A percentile compares a stretch with the other conserved stretches of the same genome.
These are phyloP conservation scores for Stromatinia cepivora DNA, from an alignment of 2,329 filamentous ascomycete species.

Conservation along the genomic window DNA sequence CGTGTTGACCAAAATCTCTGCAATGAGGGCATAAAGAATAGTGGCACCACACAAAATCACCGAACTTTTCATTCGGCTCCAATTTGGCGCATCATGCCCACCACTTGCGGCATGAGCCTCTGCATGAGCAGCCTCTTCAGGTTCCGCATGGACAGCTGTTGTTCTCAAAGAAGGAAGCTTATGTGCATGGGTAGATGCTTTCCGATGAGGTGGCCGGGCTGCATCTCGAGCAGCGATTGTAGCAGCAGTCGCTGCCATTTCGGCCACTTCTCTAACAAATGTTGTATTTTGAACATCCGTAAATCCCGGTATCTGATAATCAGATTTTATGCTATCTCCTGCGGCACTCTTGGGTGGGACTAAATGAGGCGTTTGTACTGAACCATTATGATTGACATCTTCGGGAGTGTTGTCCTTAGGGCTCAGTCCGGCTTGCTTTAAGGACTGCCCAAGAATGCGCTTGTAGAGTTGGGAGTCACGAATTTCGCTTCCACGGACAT, in stretches of 20 bases:
- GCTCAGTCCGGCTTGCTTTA: conserved; percentile 76
- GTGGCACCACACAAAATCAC: conserved; percentile 88
- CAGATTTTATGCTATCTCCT: conserved; percentile 48
- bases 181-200: conserved; percentile 45
- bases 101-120: conserved; percentile 52
- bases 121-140: conserved; percentile 32
- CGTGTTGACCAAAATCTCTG: conserved; percentile 94
- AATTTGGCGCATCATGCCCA: conserved; percentile 97
- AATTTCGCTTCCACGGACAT: conserved; percentile 57
- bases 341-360: conserved; percentile 68
- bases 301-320: conserved; percentile 64
- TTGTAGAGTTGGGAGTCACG: conserved; percentile 89
- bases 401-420: conserved; percentile 48
- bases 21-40: conserved; percentile 91
- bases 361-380: conserved; percentile 62
- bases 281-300: conserved; percentile 79
- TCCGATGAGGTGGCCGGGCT: conserved; percentile 52
- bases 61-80: conserved; percentile 88
- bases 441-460: conserved; percentile 84
- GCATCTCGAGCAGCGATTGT: conserved; percentile 83
- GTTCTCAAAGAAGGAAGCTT: conserved; percentile 38
- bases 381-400: conserved; percentile 45
- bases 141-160: conserved; percentile 40
- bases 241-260: conserved; percentile 89
- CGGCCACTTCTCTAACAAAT: conserved; percentile 82